Evolutionary conservation across 1,139 yeast species (phyloP).

Genomic region (Diutina rugosa): DNA sequence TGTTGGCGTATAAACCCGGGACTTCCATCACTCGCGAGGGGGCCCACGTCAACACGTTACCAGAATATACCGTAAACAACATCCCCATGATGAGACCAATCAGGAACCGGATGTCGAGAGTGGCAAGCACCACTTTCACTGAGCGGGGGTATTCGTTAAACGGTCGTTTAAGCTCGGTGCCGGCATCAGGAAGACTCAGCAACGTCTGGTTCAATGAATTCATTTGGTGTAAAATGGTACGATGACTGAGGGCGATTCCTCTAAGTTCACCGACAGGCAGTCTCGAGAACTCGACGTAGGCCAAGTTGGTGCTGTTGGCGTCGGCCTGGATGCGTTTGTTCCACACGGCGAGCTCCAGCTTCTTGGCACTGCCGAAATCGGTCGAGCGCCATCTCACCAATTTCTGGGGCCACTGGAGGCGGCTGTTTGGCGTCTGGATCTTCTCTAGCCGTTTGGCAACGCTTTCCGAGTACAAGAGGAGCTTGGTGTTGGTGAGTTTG

Average conservation of each 20-base stretch:
- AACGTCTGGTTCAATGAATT: constrained; percentile 56
- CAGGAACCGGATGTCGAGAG: constrained; percentile 76
- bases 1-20: constrained; percentile 81
- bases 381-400: constrained; percentile 72
- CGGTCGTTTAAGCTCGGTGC: constrained; percentile 22
- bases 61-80: constrained; percentile 71
- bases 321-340: constrained; percentile 11
- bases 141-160: constrained; percentile 14
- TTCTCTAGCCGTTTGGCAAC: constrained; percentile 62
- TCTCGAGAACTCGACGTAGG: constrained; percentile 86
- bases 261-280: constrained; percentile 86
- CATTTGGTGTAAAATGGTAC: constrained; percentile 85
- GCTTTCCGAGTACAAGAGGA: constrained; percentile 71
- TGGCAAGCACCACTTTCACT: constrained; percentile 43
- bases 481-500: constrained; percentile 60
- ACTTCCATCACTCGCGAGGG: constrained; percentile 64
- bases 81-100: constrained; percentile 80
- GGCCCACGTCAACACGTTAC: constrained; percentile 72
- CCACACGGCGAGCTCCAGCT: constrained; percentile 23
- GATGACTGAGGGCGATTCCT: constrained; percentile 88
- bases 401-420: constrained; percentile 30
- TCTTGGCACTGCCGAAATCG: constrained; percentile 64
- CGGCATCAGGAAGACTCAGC: constrained; percentile 45
- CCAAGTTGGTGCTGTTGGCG: constrained; percentile 40
- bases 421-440: constrained; percentile 21